Evolutionary conservation across 2,329 filamentous ascomycete species (phyloP).

Genomic region (Colletotrichum sp.): DNA sequence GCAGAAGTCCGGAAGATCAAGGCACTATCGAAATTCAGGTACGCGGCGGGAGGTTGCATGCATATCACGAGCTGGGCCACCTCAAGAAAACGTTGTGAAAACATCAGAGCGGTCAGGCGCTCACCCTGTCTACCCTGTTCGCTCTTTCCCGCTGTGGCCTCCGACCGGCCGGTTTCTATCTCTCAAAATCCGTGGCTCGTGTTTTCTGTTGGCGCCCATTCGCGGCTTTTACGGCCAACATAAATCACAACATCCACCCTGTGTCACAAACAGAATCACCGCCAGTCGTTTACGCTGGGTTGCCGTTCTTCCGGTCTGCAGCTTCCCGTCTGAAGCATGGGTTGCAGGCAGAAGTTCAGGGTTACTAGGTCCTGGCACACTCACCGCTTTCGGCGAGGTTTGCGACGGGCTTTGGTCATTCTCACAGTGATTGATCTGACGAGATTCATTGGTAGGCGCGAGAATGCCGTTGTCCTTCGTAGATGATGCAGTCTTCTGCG

Average conservation of each 20-base stretch:
- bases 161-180: background rate
- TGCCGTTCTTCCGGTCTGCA: constrained; percentile 3
- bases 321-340: background rate
- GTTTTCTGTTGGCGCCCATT: background rate
- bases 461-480: background rate
- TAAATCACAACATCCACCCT: background rate
- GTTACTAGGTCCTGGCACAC: background rate
- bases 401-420: background rate
- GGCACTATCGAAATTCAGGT: background rate
- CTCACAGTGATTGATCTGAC: background rate
- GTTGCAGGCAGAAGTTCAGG: background rate
- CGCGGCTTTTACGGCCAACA: background rate
- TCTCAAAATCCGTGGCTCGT: background rate
- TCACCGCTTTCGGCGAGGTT: constrained; percentile 2
- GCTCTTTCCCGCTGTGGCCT: background rate
- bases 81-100: background rate
- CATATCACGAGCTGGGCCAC: background rate
- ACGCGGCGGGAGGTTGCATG: background rate
- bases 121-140: background rate
- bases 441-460: background rate
- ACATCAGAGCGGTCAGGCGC: background rate
- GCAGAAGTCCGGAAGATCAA: background rate
- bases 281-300: background rate
- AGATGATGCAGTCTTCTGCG: background rate
- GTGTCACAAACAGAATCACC: background rate